Percentiles rank a stretch among this genome's conserved stretches.
These are phyloP conservation scores for Tolypocladium inflatum DNA, from an alignment of 2,329 filamentous ascomycete genomes.

Conservation along the genomic window DNA sequence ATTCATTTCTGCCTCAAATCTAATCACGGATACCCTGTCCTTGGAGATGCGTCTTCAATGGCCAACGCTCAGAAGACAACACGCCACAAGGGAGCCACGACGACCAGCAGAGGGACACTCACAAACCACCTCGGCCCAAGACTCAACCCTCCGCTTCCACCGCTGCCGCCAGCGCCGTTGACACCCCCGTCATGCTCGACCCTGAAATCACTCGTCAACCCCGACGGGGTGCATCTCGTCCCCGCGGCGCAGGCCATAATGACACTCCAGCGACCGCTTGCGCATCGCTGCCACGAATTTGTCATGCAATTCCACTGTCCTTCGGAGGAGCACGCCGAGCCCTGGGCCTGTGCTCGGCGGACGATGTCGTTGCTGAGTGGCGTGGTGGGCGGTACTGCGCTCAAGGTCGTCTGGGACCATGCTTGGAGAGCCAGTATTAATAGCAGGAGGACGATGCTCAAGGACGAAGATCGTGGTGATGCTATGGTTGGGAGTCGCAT, in stretches of 20 bases:
- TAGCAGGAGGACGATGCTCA: background rate
- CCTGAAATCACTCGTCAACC: conserved; percentile 29
- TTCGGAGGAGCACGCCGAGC: conserved; percentile 32
- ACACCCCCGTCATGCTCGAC: conserved; percentile 20
- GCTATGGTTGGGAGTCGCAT: background rate
- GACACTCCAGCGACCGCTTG: conserved; percentile 34
- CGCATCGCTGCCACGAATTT: conserved; percentile 39
- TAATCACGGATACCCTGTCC: too few species aligned
- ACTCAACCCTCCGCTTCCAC: background rate
- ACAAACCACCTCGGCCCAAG: background rate
- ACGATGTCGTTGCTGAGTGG: conserved; percentile 4
- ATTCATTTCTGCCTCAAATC: too few species aligned
- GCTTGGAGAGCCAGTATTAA: background rate
- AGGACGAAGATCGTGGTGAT: background rate
- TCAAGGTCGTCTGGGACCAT: background rate
- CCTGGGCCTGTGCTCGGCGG: conserved; percentile 19
- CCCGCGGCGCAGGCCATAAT: conserved; percentile 33
- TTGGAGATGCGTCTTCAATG: background rate
- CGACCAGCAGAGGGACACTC: background rate
- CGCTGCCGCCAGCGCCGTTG: conserved; percentile 1
- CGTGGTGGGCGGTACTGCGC: background rate
- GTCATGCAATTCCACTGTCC: conserved; percentile 48
- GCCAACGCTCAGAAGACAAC: background rate
- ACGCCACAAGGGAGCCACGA: background rate
- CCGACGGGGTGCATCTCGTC: conserved; percentile 34